Conservation (phyloP, 2,329 filamentous ascomycete species). For the Colletotrichum navitas region DNA sequence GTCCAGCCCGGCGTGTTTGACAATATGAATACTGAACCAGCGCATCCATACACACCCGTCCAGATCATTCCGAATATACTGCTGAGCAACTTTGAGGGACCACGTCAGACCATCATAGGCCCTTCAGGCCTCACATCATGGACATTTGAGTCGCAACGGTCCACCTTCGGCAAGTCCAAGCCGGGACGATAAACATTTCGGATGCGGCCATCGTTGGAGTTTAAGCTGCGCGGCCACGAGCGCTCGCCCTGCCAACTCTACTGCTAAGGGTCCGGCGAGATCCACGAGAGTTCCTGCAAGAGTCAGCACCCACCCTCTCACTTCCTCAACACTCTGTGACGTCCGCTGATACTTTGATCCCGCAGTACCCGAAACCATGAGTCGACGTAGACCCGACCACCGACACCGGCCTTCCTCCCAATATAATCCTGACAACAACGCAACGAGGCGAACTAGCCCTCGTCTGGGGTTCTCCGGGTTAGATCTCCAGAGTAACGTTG, state of each 20-base stretch:
- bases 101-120: neutral
- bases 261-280: too few relatives aligned
- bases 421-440: too few relatives aligned
- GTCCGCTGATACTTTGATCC: conserved; percentile 1
- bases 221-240: too few relatives aligned
- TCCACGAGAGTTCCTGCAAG: neutral
- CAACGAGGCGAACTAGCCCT: neutral
- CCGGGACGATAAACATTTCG: neutral
- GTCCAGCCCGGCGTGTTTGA: neutral
- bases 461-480: too few relatives aligned
- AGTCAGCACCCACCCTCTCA: neutral
- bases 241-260: neutral
- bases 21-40: neutral
- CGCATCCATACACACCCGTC: neutral
- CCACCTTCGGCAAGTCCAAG: neutral
- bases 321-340: neutral
- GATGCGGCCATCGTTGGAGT: neutral
- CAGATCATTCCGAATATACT: neutral
- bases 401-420: neutral
- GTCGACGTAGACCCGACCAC: neutral
- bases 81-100: neutral
- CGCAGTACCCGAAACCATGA: conserved; percentile 10
- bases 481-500: neutral
- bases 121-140: neutral
- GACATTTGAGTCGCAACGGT: neutral